Conservation (phyloP, 208 protist species). For the Spongospora subterranea region DNA sequence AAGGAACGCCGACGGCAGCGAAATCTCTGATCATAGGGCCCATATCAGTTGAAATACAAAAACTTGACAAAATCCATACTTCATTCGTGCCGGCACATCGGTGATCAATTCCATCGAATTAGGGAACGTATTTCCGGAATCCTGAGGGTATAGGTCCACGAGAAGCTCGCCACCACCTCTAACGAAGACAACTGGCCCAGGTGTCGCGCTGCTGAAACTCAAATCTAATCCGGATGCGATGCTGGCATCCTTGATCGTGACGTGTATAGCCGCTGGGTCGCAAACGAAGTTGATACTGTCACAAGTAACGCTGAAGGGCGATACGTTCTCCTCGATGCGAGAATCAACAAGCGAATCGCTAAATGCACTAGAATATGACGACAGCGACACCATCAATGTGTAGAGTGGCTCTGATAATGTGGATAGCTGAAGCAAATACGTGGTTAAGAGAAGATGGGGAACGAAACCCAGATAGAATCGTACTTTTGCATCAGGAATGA, state of each 20-base stretch:
- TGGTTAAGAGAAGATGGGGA: background rate
- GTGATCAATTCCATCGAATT: background rate
- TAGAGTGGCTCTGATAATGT: background rate
- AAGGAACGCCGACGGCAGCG: background rate
- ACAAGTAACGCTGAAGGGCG: background rate
- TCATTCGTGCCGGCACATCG: background rate
- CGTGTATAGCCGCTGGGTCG: background rate
- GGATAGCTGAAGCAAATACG: background rate
- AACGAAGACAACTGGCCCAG: conserved; percentile 36
- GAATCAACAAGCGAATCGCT: background rate
- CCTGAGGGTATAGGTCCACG: background rate
- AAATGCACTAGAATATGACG: background rate
- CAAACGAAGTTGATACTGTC: background rate
- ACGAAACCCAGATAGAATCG: background rate
- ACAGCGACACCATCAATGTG: background rate
- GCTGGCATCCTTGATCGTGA: background rate
- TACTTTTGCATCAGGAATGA: background rate
- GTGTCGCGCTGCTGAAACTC: background rate
- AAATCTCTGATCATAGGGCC: background rate
- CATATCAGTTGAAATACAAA: conserved; percentile 4
- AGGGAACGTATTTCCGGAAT: background rate
- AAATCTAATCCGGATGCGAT: background rate
- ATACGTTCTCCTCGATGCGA: background rate
- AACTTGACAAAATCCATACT: background rate
- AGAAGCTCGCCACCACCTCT: background rate